Base-by-base conservation (phyloP, 768 basidiomycete species). In the Rhizopogon vesiculosus region DNA sequence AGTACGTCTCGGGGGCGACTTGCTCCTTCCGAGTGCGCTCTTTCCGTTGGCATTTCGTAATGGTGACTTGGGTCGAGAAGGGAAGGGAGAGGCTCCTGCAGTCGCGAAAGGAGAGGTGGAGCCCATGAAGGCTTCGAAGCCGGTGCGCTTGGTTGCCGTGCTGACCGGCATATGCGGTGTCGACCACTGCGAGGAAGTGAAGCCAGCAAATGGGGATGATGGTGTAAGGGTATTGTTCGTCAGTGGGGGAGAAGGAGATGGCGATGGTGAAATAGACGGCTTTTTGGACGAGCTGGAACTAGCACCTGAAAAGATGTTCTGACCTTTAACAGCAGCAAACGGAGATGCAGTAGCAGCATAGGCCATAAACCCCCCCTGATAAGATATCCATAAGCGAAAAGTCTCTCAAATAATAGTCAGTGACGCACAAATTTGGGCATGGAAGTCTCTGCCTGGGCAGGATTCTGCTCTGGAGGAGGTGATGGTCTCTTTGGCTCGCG, bases 271-370 rank as follows among this genome's bases (percentile, higher is more conserved):
- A 33, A 64, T 60, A 40, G 65, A 62, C 48, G 62, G 63, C 42
- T 62, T 71, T 65, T 51, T 58, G 40, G 43, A 62, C 77, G 58
- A 51, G 40, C 58, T 66, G 43, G 59, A 39, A 31, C 59, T 15
- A 7, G 56, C 57, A 29, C 62, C 57, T 28, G 66, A 66, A 53
- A 81, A 77, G 28, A 78, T 59, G 64, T 80, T 87, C 57, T 85
- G 80, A 45, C 87, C 89, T 61, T 85, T 89, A 64, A 88, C 83
- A 45, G 80, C 70, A 13, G 86, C 83, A 62, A 91, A 91, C 5
- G 89, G 89, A 2, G 89, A 91, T 54, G 75, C 78, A 10, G 81
- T 73, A 2, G 87, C 85, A 12, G 89, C 89, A 62, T 90, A 92
- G 2, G 88, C 86, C 80, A 86, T 84, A 68, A 92, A 92, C 25